Evolutionary conservation across 2,329 filamentous ascomycete genomes (phyloP), one percentile per base, ranked within the genome.

Genomic region (Stachybotrys elegans): DNA sequence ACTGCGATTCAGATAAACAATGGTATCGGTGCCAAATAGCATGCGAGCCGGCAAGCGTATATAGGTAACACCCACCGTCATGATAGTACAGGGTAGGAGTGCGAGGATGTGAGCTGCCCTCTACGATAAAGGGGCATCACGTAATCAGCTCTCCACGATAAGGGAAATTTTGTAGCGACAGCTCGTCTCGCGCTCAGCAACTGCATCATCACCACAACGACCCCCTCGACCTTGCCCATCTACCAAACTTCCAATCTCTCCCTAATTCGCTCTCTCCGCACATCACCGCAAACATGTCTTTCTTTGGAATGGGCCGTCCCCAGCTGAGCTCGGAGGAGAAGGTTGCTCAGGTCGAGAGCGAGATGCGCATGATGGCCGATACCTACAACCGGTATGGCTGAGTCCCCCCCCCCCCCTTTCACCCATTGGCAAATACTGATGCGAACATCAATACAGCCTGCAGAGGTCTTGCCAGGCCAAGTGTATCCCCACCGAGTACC

Each of bases 341-440:
- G 80, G 93, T 98, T 67, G 87, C 88, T 59, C 88, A 89, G 59
- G 91, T 94, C 58, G 92, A 98, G 75, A 86, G 89, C 56, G 94
- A 98, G 75, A 89, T 97, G 70, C 93, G 96, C 72, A 91, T 97
- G 77, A 83, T 96, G 57, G 88, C 90, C 50, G 91, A 96, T 69
- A 96, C 97, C 85, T 95, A 95, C 79, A 92, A 90, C 75, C 88
- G 93, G 93, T 97, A 81, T 51, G 52, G 11, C 25, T n/a, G n/a
- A 11, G 4, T 25, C 6, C 7, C 9, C n/a, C 13, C 6, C 27
- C 40, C 9, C n/a, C 35, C 9, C 11, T 34, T 38, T 35, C 16
- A 13, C 21, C 27, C 6, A 22, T 23, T 4, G 27, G 16, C 19
- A 41, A 31, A 29, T n/a, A 2, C 34, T 39, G n/a, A 34, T 17